A percentile compares a stretch with the other conserved stretches of the same genome.
Conservation (phyloP, 73 alveolate species). For the Effrenium voratum region DNA sequence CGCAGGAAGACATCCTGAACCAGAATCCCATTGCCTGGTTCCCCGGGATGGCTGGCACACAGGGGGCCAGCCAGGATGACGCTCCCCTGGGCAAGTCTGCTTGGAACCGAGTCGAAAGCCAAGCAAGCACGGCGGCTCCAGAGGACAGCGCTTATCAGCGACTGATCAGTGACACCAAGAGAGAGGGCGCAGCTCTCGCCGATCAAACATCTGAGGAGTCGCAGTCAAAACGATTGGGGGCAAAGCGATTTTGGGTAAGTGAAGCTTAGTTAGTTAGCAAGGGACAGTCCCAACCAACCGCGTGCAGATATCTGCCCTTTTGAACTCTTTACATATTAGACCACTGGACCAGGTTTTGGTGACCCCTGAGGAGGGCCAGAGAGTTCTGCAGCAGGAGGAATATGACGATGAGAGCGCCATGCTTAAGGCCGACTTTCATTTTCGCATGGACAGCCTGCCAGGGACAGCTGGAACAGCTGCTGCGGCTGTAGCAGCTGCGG, state of each 20-base stretch:
- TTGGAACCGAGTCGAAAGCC: constrained; percentile 84
- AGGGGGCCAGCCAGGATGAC: neutral
- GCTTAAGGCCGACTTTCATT: constrained; percentile 42
- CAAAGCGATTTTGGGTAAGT: too few relatives aligned
- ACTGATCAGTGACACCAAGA: constrained; percentile 29
- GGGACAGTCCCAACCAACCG: too few relatives aligned
- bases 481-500: too few relatives aligned
- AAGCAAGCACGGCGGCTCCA: constrained; percentile 77
- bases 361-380: too few relatives aligned
- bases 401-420: constrained; percentile 56
- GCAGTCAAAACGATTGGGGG: constrained; percentile 16
- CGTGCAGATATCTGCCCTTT: too few relatives aligned
- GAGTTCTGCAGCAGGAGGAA: constrained; percentile 61
- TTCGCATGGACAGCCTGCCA: neutral
- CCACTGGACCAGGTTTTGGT: too few relatives aligned
- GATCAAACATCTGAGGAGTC: constrained; percentile 15
- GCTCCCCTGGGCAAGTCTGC: constrained; percentile 40
- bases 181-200: neutral
- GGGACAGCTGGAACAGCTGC: too few relatives aligned
- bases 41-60: constrained; percentile 84
- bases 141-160: constrained; percentile 18
- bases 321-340: too few relatives aligned
- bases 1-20: constrained; percentile 70
- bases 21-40: constrained; percentile 84
- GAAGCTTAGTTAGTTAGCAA: too few relatives aligned